Evolutionary conservation across 495 filamentous ascomycete species (phyloP).

Genomic region (Tuber melanosporum): DNA sequence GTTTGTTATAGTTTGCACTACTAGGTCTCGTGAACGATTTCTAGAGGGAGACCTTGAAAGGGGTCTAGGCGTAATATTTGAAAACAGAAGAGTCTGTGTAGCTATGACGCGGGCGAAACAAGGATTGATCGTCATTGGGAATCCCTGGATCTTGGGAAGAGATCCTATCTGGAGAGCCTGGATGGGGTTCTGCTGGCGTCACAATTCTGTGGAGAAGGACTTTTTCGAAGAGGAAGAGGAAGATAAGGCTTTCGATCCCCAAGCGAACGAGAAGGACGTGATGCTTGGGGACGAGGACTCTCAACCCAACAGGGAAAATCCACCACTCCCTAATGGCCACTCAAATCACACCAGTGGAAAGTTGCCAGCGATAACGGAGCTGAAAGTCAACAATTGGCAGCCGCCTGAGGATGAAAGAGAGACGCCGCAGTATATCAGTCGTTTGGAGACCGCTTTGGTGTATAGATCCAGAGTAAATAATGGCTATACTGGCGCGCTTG

Average conservation of each 20-base stretch:
- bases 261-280: constrained; percentile 13
- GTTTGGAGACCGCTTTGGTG: constrained; percentile 37
- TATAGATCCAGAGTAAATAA: constrained; percentile 36
- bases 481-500: constrained; percentile 27
- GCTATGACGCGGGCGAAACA: constrained; percentile 53
- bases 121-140: constrained; percentile 52
- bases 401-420: constrained; percentile 37
- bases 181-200: constrained; percentile 45
- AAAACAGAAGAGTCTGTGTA: constrained; percentile 50
- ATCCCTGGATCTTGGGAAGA: constrained; percentile 46
- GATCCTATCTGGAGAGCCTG: constrained; percentile 48
- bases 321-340: constrained; percentile 9
- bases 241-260: constrained; percentile 2
- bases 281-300: background rate
- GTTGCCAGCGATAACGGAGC: constrained; percentile 12
- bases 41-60: constrained; percentile 46
- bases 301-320: constrained; percentile 3
- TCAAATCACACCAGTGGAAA: constrained; percentile 20
- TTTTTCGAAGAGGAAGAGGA: constrained; percentile 25
- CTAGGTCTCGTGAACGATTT: constrained; percentile 48
- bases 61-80: constrained; percentile 50
- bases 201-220: constrained; percentile 39
- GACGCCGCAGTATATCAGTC: constrained; percentile 35
- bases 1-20: constrained; percentile 55
- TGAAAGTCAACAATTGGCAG: constrained; percentile 37